Conservation (phyloP, 768 basidiomycete genomes). For the Podaxis sp. region DNA sequence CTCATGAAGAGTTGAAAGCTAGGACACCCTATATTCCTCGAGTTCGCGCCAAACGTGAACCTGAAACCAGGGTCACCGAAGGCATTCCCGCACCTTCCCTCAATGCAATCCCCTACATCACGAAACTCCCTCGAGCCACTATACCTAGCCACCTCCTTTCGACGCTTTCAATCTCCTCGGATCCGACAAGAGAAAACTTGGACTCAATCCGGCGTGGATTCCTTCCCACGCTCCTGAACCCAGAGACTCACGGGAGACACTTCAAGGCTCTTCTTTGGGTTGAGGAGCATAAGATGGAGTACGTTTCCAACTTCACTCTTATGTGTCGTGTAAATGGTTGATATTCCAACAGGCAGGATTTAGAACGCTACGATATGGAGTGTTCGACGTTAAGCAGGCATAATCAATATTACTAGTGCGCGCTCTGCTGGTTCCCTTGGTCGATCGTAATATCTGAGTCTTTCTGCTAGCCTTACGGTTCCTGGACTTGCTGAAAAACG, state of each 20-base stretch:
- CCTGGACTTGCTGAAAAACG: constrained; percentile 58
- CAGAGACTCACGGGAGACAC: constrained; percentile 37
- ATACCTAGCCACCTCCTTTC: constrained; percentile 36
- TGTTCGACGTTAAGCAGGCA: constrained; percentile 29
- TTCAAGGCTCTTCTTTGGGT: constrained; percentile 57
- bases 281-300: constrained; percentile 49
- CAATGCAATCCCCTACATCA: constrained; percentile 41
- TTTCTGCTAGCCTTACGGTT: constrained; percentile 21
- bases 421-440: not conserved
- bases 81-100: constrained; percentile 41
- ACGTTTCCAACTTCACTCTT: constrained; percentile 14
- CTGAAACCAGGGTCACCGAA: constrained; percentile 34
- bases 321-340: not conserved
- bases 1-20: constrained; percentile 46
- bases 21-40: constrained; percentile 45
- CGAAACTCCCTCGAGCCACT: constrained; percentile 32
- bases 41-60: constrained; percentile 27
- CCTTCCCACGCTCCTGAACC: constrained; percentile 39
- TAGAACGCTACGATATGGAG: constrained; percentile 35
- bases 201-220: constrained; percentile 30
- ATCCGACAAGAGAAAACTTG: constrained; percentile 27
- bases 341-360: constrained; percentile 32
- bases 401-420: constrained; percentile 39
- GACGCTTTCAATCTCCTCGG: constrained; percentile 27
- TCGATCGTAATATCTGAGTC: not conserved